A percentile compares a stretch with the other conserved stretches of the same genome.
Evolutionary conservation across 768 basidiomycete species (phyloP).

Genomic region (Coprinopsis cinerea): DNA sequence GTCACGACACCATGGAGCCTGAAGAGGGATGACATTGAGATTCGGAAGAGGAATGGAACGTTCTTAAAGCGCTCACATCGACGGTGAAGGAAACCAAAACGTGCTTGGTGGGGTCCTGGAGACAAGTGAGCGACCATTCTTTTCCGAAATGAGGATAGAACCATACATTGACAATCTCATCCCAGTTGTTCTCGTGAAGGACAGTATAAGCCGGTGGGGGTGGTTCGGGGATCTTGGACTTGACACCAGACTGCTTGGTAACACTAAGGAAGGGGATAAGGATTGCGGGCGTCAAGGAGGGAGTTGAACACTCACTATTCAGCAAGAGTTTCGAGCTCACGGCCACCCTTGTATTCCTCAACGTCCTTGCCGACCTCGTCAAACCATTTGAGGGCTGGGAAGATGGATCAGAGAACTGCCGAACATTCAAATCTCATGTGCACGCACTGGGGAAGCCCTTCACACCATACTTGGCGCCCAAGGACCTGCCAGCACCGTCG

Average conservation of each 20-base stretch:
- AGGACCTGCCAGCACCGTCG: constrained; percentile 74
- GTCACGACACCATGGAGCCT: constrained; percentile 88
- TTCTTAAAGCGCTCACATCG: constrained; percentile 19
- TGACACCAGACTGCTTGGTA: constrained; percentile 67
- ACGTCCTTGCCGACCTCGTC: constrained; percentile 58
- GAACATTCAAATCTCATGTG: not conserved
- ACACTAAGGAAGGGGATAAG: constrained; percentile 41
- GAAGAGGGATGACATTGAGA: constrained; percentile 8
- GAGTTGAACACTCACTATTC: constrained; percentile 52
- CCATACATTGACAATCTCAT: constrained; percentile 63
- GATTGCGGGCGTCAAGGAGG: not conserved
- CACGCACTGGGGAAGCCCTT: constrained; percentile 82
- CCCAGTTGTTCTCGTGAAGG: constrained; percentile 69
- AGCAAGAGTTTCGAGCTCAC: constrained; percentile 74
- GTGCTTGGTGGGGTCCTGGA: constrained; percentile 64
- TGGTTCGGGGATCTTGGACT: constrained; percentile 84
- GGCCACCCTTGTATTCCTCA: constrained; percentile 61
- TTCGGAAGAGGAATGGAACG: constrained; percentile 5
- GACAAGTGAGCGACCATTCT: constrained; percentile 1
- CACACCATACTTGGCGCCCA: constrained; percentile 76
- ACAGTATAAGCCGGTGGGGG: constrained; percentile 65
- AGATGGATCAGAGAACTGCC: constrained; percentile 10
- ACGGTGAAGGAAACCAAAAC: constrained; percentile 83
- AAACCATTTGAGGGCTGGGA: constrained; percentile 88
- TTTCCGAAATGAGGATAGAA: not conserved